phyloP scores from a whole-genome alignment of 768 basidiomycete genomes.

The Mycena chlorophos region DNA sequence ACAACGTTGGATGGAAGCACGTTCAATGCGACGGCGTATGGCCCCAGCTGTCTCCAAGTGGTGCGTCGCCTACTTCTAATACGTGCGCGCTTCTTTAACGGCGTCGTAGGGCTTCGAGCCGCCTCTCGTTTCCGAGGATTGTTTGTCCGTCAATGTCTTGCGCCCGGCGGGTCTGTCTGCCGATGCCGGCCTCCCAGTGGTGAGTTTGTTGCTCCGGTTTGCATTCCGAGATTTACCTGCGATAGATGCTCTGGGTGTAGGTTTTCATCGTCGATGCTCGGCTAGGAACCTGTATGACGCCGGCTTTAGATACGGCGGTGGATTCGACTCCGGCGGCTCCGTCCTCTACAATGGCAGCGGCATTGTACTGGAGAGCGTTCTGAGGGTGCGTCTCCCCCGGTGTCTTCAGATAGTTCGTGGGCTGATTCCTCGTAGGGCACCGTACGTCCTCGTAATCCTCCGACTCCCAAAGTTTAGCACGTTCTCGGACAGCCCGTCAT shows the following conservation, averaged over 20 bases:
- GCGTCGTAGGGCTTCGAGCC: conserved; percentile 37
- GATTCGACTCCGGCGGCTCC: conserved; percentile 25
- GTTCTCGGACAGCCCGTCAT: no score
- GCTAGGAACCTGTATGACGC: not conserved
- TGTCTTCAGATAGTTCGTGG: not conserved
- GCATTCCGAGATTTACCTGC: not conserved
- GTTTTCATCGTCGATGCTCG: not conserved
- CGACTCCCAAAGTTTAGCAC: no score
- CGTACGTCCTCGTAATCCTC: no score
- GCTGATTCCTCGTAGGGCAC: conserved; percentile 24
- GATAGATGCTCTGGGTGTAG: conserved; percentile 21
- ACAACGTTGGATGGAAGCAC: conserved; percentile 29
- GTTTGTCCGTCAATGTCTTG: conserved; percentile 44
- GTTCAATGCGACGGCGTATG: conserved; percentile 33
- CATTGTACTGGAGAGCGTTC: conserved; percentile 28
- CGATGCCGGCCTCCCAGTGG: conserved; percentile 10
- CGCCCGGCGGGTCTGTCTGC: conserved; percentile 29
- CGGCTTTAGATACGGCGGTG: conserved; percentile 22
- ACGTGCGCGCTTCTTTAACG: conserved; percentile 20
- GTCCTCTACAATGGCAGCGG: conserved; percentile 26
- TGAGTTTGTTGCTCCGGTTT: not conserved
- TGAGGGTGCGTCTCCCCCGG: conserved; percentile 20
- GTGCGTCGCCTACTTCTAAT: conserved; percentile 28
- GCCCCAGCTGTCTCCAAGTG: conserved; percentile 39
- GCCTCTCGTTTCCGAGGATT: conserved; percentile 36